phyloP scores from a whole-genome alignment of 2,329 filamentous ascomycete species.

The Sphaerulina musiva region DNA sequence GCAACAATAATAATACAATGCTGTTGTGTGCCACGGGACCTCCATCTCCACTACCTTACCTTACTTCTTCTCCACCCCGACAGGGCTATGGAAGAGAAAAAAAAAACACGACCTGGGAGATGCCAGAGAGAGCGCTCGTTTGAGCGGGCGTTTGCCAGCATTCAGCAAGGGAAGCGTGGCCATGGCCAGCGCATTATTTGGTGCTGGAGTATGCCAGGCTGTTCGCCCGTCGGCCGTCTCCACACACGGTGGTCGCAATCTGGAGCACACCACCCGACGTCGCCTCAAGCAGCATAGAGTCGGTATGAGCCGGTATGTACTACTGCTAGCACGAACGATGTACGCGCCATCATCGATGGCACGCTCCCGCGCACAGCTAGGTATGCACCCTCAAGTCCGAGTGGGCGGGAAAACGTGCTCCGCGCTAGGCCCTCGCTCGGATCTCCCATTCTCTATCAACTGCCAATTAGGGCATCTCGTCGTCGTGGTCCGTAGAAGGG shows the following conservation, averaged over 20 bases:
- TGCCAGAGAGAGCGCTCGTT: too few relatives aligned
- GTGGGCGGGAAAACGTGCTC: slow-evolving; percentile 1
- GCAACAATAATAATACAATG: not conserved
- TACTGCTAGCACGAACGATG: not conserved
- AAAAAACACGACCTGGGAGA: too few relatives aligned
- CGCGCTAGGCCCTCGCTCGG: not conserved
- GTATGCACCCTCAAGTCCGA: slow-evolving; percentile 3
- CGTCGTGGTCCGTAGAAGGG: not conserved
- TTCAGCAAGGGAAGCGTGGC: too few relatives aligned
- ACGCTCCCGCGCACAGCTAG: not conserved
- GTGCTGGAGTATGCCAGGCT: not conserved
- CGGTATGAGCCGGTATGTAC: too few relatives aligned
- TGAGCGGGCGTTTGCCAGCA: too few relatives aligned
- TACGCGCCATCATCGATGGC: not conserved
- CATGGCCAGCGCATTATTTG: not conserved
- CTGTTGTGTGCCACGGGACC: not conserved
- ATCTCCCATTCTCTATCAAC: not conserved
- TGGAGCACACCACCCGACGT: not conserved
- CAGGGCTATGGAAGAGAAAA: too few relatives aligned
- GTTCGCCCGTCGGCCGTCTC: too few relatives aligned
- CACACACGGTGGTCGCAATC: not conserved
- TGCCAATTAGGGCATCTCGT: not conserved
- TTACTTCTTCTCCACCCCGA: too few relatives aligned
- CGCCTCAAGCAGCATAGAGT: not conserved
- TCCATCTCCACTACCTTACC: not conserved